Evolutionary conservation across 2,329 filamentous ascomycete genomes (phyloP).

Genomic region (Colletotrichum kahawae): DNA sequence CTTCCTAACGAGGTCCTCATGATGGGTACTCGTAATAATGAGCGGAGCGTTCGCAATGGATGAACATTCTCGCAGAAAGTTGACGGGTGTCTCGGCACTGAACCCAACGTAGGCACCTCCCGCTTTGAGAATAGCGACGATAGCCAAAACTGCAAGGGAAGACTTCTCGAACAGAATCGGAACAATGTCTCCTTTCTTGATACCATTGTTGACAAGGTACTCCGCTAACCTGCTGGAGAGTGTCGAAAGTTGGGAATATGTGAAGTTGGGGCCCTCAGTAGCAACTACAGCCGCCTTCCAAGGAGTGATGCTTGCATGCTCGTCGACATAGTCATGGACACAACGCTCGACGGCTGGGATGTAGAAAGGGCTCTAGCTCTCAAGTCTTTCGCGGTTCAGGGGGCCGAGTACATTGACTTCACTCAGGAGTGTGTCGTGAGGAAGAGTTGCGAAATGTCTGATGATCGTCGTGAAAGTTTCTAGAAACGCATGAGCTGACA

Average conservation of each 20-base stretch:
- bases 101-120: conserved; percentile 42
- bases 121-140: conserved; percentile 71
- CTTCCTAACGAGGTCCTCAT: neutral
- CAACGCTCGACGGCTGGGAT: neutral
- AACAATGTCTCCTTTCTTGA: conserved; percentile 60
- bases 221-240: conserved; percentile 41
- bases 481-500: neutral
- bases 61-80: neutral
- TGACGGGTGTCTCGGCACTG: neutral
- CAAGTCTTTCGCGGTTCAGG: neutral
- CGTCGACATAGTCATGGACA: neutral
- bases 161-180: conserved; percentile 74
- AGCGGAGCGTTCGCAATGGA: neutral
- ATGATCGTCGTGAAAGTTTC: neutral
- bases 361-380: neutral
- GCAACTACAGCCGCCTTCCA: neutral
- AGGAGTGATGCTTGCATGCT: neutral
- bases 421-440: neutral
- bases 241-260: conserved; percentile 42
- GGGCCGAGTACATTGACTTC: neutral
- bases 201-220: conserved; percentile 54
- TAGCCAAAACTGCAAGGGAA: conserved; percentile 68
- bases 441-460: neutral
- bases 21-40: neutral
- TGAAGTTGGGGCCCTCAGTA: conserved; percentile 29